Conservation (phyloP, 306 rosid genomes). For the Cotoneaster glaucophyllus region DNA sequence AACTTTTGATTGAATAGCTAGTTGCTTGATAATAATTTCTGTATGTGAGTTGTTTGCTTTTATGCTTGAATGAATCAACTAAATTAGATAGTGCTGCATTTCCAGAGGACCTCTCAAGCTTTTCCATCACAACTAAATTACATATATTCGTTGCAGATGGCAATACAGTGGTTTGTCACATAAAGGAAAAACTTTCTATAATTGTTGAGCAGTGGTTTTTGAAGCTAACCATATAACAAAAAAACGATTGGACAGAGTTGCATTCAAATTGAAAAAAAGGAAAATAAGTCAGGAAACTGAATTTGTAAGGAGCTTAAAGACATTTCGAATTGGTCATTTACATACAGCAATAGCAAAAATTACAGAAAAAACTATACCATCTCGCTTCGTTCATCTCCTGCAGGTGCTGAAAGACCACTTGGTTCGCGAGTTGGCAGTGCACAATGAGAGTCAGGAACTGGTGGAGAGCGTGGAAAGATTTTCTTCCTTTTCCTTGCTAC, state of each 20-base stretch:
- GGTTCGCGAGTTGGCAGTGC: constrained; percentile 18
- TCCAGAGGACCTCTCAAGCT: too few relatives aligned
- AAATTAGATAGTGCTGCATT: too few relatives aligned
- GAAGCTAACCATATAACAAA: too few relatives aligned
- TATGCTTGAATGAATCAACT: too few relatives aligned
- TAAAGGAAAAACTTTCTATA: too few relatives aligned
- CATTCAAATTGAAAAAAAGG: constrained; percentile 7
- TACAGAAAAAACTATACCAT: constrained; percentile 21
- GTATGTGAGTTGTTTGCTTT: too few relatives aligned
- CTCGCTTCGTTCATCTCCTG: constrained; percentile 39
- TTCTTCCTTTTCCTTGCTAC: constrained; percentile 53
- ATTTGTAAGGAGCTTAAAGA: neutral
- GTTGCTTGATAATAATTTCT: too few relatives aligned
- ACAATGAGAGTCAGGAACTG: constrained; percentile 37
- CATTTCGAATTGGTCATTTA: neutral
- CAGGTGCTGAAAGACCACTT: constrained; percentile 23
- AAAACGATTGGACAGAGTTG: constrained; percentile 57
- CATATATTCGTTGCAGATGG: too few relatives aligned
- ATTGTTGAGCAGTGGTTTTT: too few relatives aligned
- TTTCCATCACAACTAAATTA: too few relatives aligned
- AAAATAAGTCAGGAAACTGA: constrained; percentile 1
- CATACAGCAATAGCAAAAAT: neutral
- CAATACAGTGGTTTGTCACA: too few relatives aligned
- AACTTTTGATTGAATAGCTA: too few relatives aligned
- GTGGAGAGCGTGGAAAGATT: constrained; percentile 61